Evolutionary conservation across 441 rosid genomes (phyloP).

Genomic region (Euphorbia celastroides): DNA sequence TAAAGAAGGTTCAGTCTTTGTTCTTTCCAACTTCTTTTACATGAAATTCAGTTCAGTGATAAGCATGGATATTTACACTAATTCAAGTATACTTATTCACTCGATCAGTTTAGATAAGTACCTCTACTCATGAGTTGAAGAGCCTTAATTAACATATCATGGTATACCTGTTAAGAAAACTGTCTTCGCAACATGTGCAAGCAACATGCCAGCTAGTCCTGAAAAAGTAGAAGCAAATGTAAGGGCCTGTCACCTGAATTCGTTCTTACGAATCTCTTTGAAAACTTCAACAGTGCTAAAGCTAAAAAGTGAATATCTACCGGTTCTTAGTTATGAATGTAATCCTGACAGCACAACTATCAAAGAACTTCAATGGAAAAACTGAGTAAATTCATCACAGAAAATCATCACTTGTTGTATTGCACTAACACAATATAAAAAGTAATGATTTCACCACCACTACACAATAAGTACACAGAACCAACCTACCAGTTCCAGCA

Average conservation of each 20-base stretch:
- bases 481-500: constrained; percentile 72
- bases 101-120: too few relatives aligned
- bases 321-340: background rate
- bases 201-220: constrained; percentile 80
- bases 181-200: constrained; percentile 56
- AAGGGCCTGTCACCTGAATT: constrained; percentile 21
- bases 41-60: too few relatives aligned
- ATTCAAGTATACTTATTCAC: too few relatives aligned
- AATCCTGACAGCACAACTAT: background rate
- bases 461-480: background rate
- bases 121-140: too few relatives aligned
- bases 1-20: background rate
- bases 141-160: background rate
- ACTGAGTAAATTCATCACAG: background rate
- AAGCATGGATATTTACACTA: too few relatives aligned
- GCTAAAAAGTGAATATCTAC: background rate
- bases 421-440: background rate
- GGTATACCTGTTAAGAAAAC: constrained; percentile 74
- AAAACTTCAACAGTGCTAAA: background rate
- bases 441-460: background rate
- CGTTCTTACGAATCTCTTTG: constrained; percentile 7
- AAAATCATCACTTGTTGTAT: background rate
- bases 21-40: too few relatives aligned
- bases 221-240: constrained; percentile 29
- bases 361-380: background rate